phyloP scores from a whole-genome alignment of 2,329 filamentous ascomycete species.

The Sporothrix pseudoabietina region DNA sequence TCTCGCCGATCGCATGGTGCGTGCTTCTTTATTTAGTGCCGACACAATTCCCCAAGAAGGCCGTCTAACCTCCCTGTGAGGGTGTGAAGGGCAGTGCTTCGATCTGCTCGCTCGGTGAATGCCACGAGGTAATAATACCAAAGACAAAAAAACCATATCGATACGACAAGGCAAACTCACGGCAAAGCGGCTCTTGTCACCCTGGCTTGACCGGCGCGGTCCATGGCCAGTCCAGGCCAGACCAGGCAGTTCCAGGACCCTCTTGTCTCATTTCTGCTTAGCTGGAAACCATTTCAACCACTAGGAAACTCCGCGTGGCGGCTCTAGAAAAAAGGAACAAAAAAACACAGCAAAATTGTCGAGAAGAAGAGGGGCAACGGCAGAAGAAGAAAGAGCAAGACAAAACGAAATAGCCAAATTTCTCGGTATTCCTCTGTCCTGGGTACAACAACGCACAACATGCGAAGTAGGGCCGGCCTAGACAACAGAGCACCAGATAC shows the following conservation, averaged over 20 bases:
- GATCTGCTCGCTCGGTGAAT: background rate
- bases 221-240: constrained; percentile 10
- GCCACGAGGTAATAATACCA: background rate
- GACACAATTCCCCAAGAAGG: background rate
- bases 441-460: background rate
- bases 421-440: background rate
- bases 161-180: background rate
- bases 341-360: background rate
- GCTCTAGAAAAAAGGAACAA: background rate
- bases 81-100: background rate
- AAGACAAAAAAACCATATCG: background rate
- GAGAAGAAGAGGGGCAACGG: background rate
- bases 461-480: background rate
- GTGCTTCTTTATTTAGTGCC: constrained; percentile 15
- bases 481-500: background rate
- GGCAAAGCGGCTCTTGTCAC: background rate
- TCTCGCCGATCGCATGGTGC: constrained; percentile 13
- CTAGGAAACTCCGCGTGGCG: constrained; percentile 11
- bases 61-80: background rate
- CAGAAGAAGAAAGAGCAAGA: constrained; percentile 13
- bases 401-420: background rate
- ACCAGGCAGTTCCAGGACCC: constrained; percentile 1
- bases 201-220: background rate
- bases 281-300: background rate
- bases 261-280: constrained; percentile 2